Base-by-base conservation (phyloP, 1,284 basidiomycete genomes). In the Phylloporus sp. region DNA sequence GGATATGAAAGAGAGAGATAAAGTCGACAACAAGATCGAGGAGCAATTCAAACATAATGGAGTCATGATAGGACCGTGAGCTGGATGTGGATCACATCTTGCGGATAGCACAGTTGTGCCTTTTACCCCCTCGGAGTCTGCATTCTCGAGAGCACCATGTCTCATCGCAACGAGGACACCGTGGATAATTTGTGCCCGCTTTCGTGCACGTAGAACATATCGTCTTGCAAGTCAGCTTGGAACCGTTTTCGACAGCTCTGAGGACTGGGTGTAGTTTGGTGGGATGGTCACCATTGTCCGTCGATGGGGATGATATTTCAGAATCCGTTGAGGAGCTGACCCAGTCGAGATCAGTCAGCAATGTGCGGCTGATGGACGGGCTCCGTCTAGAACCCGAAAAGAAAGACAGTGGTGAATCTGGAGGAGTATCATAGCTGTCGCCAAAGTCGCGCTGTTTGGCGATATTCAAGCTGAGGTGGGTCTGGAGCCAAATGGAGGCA, bases 71-170 rank as follows among this genome's bases (percentile, higher is more conserved):
- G 18, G 15, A 46, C 26, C 8, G 18, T 42, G 17, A 37, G n/a
- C 29, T 54, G 52, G 60, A 58, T 26, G 49, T 7, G 11, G 32
- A 32, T 39, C 67, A 74, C 26, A n/a, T 64, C 55, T 58, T 60
- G 61, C 59, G 67, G 24, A 31, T 26, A 49, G 65, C 61, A 62
- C 84, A 85, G 39, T 77, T 69, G 72, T 89, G 88, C 66, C 82
- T 81, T 72, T 81, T 81, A 42, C 81, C 79, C 39, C 79, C 82
- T 52, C 79, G 77, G 59, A 90, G 70, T 62, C 89, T 80, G 73
- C 90, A 92, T 51, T 84, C 78, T 61, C 90, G 80, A 52, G 89
- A 91, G 69, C 90, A 92, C 88, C 89, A 91, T 74, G 78, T 82
- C 56, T 84, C 81, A 20, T 81, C 79, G 69, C 90, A 92, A 67